Percentiles rank a stretch among this genome's conserved stretches.
Conservation (phyloP, 139 green algal genomes). For the Trebouxia sp. region DNA sequence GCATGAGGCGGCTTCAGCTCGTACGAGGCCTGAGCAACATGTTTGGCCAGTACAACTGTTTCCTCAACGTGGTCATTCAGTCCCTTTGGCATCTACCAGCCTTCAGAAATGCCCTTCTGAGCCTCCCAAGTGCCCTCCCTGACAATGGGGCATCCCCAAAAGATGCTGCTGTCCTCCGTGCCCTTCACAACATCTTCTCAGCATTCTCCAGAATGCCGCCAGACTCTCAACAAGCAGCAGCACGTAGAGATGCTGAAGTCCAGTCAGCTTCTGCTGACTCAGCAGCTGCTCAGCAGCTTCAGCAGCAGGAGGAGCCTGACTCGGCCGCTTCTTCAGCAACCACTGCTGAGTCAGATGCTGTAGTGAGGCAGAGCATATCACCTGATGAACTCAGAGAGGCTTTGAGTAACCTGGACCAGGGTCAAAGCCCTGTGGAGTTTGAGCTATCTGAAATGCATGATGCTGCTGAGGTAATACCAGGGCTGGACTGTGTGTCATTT, state of each 20-base stretch:
- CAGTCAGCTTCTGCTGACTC: slow-evolving; percentile 20
- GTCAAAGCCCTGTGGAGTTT: slow-evolving; percentile 44
- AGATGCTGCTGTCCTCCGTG: slow-evolving; percentile 50
- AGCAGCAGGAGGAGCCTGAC: slow-evolving; percentile 12
- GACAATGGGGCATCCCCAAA: slow-evolving; percentile 9
- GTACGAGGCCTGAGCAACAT: slow-evolving; percentile 67
- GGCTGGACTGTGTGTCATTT: not conserved
- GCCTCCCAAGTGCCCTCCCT: not conserved
- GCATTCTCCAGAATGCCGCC: slow-evolving; percentile 36
- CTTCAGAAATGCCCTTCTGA: slow-evolving; percentile 61
- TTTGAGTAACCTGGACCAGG: slow-evolving; percentile 58
- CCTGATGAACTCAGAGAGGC: slow-evolving; percentile 68
- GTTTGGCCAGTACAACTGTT: slow-evolving; percentile 71
- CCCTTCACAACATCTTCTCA: slow-evolving; percentile 55
- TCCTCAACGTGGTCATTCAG: slow-evolving; percentile 82
- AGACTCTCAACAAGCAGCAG: slow-evolving; percentile 2
- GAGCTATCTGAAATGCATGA: slow-evolving; percentile 81
- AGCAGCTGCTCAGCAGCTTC: not conserved
- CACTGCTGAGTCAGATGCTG: not conserved
- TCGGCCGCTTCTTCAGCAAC: slow-evolving; percentile 7
- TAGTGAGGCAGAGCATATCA: slow-evolving; percentile 39
- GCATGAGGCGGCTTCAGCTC: slow-evolving; percentile 39
- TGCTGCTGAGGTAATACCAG: slow-evolving; percentile 62
- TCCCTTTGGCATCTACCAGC: slow-evolving; percentile 63
- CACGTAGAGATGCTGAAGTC: not conserved